Conservation (phyloP, 495 filamentous ascomycete species). For the Xylaria flabelliformis region DNA sequence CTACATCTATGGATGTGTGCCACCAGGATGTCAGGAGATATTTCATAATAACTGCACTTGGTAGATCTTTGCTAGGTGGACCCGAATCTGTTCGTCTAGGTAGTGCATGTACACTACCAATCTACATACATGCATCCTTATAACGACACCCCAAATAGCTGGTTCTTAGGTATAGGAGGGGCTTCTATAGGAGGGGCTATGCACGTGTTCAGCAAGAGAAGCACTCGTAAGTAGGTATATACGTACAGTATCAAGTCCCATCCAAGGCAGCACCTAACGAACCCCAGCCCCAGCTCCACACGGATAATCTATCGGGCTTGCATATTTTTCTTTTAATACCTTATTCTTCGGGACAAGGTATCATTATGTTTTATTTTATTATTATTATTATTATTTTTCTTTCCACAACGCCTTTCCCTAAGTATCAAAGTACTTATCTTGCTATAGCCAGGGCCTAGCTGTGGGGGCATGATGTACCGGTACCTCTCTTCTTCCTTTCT, state of each 20-base stretch:
- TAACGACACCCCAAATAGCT: constrained; percentile 19
- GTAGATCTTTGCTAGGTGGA: constrained; percentile 9
- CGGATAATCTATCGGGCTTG: constrained; percentile 11
- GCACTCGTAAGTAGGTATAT: neutral
- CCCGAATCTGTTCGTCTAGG: neutral
- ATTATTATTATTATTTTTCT: neutral
- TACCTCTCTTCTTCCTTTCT: constrained; percentile 9
- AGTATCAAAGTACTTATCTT: constrained; percentile 1
- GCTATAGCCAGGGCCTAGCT: neutral
- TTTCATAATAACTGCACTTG: constrained; percentile 13
- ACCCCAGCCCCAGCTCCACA: constrained; percentile 20
- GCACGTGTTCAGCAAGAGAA: constrained; percentile 15
- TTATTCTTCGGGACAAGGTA: constrained; percentile 5
- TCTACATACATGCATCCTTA: neutral
- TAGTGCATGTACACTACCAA: neutral
- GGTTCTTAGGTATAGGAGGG: neutral
- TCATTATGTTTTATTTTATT: neutral
- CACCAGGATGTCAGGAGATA: neutral
- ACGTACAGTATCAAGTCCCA: neutral
- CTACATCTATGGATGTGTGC: neutral
- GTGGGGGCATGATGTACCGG: neutral
- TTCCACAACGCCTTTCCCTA: neutral
- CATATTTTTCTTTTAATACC: constrained; percentile 1
- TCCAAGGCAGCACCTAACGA: constrained; percentile 5
- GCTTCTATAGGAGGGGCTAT: constrained; percentile 16